Conservation (phyloP, 2,329 filamentous ascomycete genomes). For the Chaetoscypha palmicola region DNA sequence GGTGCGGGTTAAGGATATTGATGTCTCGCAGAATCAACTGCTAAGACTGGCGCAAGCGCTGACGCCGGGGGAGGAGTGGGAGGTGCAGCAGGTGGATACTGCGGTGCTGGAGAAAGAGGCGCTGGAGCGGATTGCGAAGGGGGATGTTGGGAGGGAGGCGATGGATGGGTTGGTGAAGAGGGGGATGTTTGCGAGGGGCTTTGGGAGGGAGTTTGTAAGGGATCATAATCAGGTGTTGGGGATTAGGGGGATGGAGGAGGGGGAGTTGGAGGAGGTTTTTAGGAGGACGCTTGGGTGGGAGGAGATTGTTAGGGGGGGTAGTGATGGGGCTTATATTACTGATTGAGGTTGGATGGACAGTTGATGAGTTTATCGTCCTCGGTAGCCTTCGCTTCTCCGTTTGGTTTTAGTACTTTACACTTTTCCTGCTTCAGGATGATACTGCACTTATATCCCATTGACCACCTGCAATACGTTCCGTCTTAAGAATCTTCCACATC, state of each 20-base stretch:
- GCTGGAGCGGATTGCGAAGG: constrained; percentile 14
- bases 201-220: constrained; percentile 32
- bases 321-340: not conserved
- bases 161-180: constrained; percentile 31
- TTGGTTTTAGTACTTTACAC: no score
- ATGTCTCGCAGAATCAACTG: constrained; percentile 39
- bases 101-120: constrained; percentile 17
- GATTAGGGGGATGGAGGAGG: constrained; percentile 35
- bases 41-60: constrained; percentile 29
- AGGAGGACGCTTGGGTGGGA: constrained; percentile 13
- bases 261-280: constrained; percentile 34
- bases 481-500: no score
- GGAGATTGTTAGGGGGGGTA: constrained; percentile 1
- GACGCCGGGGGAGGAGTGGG: constrained; percentile 27
- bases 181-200: constrained; percentile 29
- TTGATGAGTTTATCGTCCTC: no score
- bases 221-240: constrained; percentile 37
- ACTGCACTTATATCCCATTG: no score
- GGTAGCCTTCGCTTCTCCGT: no score
- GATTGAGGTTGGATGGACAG: no score
- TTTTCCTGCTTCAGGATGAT: no score
- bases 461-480: no score
- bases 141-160: constrained; percentile 25
- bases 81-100: constrained; percentile 17
- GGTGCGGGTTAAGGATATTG: constrained; percentile 40